These are phyloP conservation scores for Epichloe festucae DNA, from an alignment of 2,329 filamentous ascomycete genomes.

Conservation along the genomic window DNA sequence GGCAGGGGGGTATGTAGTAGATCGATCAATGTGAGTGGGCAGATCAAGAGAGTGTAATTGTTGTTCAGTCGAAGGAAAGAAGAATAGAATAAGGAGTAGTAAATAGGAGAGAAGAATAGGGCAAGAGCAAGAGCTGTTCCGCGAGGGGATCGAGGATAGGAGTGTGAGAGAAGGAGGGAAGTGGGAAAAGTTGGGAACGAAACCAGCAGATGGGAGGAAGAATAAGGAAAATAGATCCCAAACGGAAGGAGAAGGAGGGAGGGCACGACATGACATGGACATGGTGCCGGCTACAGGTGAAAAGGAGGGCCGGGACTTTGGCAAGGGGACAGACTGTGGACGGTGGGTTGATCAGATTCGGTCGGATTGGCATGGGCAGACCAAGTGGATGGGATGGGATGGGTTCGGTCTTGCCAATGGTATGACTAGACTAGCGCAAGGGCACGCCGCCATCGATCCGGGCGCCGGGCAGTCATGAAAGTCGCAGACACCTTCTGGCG, in stretches of 20 bases:
- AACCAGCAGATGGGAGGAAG: conserved; percentile 5
- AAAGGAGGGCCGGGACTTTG: conserved; percentile 7
- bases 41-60: not conserved
- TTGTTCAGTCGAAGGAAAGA: not conserved
- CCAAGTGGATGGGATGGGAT: conserved; percentile 2
- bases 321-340: conserved; percentile 3
- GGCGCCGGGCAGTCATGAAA: not conserved
- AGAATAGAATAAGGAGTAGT: not conserved
- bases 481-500: conserved; percentile 1
- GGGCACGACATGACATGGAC: conserved; percentile 3
- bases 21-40: not conserved
- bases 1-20: not conserved
- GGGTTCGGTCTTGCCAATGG: conserved; percentile 3
- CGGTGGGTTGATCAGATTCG: conserved; percentile 5
- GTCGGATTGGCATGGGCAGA: conserved; percentile 3
- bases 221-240: conserved; percentile 5
- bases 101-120: not conserved
- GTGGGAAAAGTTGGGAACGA: conserved; percentile 5
- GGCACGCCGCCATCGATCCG: conserved; percentile 6
- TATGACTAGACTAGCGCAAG: conserved; percentile 8
- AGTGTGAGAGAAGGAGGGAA: conserved; percentile 3
- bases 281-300: conserved; percentile 3
- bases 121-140: conserved; percentile 1
- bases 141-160: not conserved
- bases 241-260: conserved; percentile 6